A percentile compares a stretch with the other conserved stretches of the same genome.
These are phyloP conservation scores for Crataegus laevigata DNA, from an alignment of 306 rosid species.

Conservation along the genomic window DNA sequence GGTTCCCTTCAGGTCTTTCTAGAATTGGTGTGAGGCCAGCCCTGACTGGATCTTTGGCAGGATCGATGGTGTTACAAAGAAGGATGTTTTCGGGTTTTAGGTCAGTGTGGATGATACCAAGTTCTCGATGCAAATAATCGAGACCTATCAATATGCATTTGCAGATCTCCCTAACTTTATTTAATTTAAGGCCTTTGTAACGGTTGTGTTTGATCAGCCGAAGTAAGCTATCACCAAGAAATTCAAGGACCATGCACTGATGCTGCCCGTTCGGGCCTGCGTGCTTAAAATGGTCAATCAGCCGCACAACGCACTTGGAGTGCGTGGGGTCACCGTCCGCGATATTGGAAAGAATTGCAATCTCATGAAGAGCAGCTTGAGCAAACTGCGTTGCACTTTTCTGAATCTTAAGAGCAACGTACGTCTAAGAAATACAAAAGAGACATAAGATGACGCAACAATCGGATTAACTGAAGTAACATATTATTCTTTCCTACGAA, in stretches of 20 bases:
- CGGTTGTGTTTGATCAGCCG: conserved; percentile 71
- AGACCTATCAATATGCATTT: conserved; percentile 69
- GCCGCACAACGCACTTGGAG: conserved; percentile 70
- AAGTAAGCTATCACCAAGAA: conserved; percentile 93
- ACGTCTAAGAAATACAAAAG: conserved; percentile 40
- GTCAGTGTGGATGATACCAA: conserved; percentile 82
- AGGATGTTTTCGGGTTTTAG: conserved; percentile 94
- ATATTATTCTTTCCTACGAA: neutral
- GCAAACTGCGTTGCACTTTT: conserved; percentile 90
- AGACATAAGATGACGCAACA: neutral
- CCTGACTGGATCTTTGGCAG: conserved; percentile 71
- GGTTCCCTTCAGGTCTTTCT: conserved; percentile 74
- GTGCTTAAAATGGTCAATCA: conserved; percentile 88
- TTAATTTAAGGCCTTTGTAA: conserved; percentile 65
- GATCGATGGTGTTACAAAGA: conserved; percentile 68
- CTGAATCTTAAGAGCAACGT: conserved; percentile 96
- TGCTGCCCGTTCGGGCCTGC: conserved; percentile 96
- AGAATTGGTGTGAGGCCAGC: conserved; percentile 58
- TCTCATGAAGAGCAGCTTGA: conserved; percentile 94
- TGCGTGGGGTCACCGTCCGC: conserved; percentile 57
- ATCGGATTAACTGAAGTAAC: neutral
- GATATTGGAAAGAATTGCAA: conserved; percentile 64
- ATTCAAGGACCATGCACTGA: conserved; percentile 93
- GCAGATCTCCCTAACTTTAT: conserved; percentile 83
- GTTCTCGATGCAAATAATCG: conserved; percentile 88